phyloP scores from a whole-genome alignment of 2,329 filamentous ascomycete species.

The Lasiodiplodia hormozganensis region DNA sequence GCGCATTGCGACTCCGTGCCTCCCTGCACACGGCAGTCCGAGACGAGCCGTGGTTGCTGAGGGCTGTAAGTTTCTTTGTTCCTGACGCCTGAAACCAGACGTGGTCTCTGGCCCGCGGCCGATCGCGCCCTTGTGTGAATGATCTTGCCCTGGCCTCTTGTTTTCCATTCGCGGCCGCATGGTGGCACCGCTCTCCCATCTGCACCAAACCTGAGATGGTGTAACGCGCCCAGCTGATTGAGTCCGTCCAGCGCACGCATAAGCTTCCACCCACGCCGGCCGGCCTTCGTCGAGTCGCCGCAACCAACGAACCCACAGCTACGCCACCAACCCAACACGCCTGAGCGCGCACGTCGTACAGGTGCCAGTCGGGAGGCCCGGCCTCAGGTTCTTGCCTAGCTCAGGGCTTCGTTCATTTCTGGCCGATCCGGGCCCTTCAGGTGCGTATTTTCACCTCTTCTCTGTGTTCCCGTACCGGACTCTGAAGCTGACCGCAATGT shows the following conservation, averaged over 20 bases:
- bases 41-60: constrained; percentile 28
- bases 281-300: constrained; percentile 26
- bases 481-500: constrained; percentile 29
- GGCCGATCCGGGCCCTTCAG: constrained; percentile 27
- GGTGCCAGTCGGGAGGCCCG: constrained; percentile 17
- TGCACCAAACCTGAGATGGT: constrained; percentile 28
- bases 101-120: constrained; percentile 17
- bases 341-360: constrained; percentile 28
- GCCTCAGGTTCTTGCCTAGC: constrained; percentile 28
- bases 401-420: constrained; percentile 27
- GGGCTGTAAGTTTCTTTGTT: constrained; percentile 31
- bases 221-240: constrained; percentile 29
- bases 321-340: constrained; percentile 26
- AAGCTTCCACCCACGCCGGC: constrained; percentile 28
- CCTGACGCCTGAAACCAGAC: constrained; percentile 29
- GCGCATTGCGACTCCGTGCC: constrained; percentile 19
- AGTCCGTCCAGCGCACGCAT: constrained; percentile 27
- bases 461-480: constrained; percentile 18
- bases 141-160: constrained; percentile 27
- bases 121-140: constrained; percentile 22
- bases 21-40: constrained; percentile 28
- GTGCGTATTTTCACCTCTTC: constrained; percentile 25
- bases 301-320: constrained; percentile 28
- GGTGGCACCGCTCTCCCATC: constrained; percentile 27
- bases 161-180: constrained; percentile 28